Evolutionary conservation across 148 eudicot genomes (phyloP), one percentile per base, ranked within the genome.

Genomic region (Rhododendron williamsianum): DNA sequence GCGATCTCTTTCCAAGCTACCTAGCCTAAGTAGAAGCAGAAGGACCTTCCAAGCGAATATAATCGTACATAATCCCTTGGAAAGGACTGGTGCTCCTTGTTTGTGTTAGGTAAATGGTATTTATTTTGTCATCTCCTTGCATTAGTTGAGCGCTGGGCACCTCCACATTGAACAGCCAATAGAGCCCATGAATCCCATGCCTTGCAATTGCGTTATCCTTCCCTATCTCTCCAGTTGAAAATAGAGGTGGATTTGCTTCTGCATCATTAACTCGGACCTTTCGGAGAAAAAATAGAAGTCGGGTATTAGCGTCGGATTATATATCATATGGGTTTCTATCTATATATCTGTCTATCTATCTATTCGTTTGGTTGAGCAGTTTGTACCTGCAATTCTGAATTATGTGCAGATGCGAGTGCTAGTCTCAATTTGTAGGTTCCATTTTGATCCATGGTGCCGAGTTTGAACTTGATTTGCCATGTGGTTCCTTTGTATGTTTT

Each of bases 391-490:
- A 93, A 76, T 89, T 93, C 97, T 30, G 95, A 94, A 82, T 89
- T 92, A 87, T 92, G 83, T 19, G 94, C 98, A 46, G 95, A 92
- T 21, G 99, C 97, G 2, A 95, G 82, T 67, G 99, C 98, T 86
- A 96, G 71, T 58, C 98, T 88, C 84, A 96, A 77, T 80, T 87
- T 92, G 90, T 96, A 95, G 65, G 65, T 80, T 43, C 93, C 94
- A 46, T 78, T 88, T 69, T 82, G 86, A 36, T 89, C 48, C 21
- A 94, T 90, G 15, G 60, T 77, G 4, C 92, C 93, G 3, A 93
- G 93, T 81, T 91, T 91, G 94, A 94, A 96, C 87, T 91, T 95
- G 82, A 96, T 91, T 87, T 94, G 92, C 99, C 99, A 95, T 36
- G 97, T 96, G 11, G 98, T 96, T 84, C 95, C 96, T 84, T 89